phyloP scores from a whole-genome alignment of 2,329 filamentous ascomycete species.

The Curvularia verruculosa region DNA sequence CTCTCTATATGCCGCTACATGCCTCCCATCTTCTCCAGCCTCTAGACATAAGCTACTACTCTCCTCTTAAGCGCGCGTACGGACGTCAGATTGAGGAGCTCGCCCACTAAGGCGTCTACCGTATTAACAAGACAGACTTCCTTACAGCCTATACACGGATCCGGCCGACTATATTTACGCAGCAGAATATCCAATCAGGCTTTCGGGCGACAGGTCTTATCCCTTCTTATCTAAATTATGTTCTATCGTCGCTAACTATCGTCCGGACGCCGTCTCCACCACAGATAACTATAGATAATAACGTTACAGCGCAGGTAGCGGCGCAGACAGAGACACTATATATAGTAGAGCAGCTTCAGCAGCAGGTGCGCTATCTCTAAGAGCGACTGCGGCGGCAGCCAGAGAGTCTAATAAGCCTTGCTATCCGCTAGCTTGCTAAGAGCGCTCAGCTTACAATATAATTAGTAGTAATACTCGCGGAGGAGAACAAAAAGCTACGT shows the following conservation, averaged over 20 bases:
- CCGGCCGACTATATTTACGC: background rate
- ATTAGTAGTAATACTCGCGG: too few relatives aligned
- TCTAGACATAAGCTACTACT: background rate
- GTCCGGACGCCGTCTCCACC: background rate
- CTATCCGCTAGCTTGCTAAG: too few relatives aligned
- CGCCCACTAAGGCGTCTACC: background rate
- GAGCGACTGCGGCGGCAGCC: background rate
- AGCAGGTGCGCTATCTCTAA: background rate
- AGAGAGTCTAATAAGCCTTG: too few relatives aligned
- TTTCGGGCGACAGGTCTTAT: background rate
- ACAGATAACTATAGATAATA: background rate
- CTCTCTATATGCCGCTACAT: background rate
- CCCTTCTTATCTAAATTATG: background rate
- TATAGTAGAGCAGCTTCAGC: background rate
- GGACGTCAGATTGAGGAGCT: background rate
- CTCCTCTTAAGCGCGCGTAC: background rate
- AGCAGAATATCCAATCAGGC: background rate
- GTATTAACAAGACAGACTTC: background rate
- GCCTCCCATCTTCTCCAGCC: background rate
- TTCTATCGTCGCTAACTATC: background rate
- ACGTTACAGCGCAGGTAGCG: background rate
- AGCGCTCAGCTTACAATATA: too few relatives aligned
- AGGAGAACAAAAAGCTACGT: too few relatives aligned
- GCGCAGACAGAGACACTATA: background rate
- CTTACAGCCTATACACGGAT: background rate